Evolutionary conservation across 139 green algal species (phyloP).

Genomic region (Pleodorina starrii): DNA sequence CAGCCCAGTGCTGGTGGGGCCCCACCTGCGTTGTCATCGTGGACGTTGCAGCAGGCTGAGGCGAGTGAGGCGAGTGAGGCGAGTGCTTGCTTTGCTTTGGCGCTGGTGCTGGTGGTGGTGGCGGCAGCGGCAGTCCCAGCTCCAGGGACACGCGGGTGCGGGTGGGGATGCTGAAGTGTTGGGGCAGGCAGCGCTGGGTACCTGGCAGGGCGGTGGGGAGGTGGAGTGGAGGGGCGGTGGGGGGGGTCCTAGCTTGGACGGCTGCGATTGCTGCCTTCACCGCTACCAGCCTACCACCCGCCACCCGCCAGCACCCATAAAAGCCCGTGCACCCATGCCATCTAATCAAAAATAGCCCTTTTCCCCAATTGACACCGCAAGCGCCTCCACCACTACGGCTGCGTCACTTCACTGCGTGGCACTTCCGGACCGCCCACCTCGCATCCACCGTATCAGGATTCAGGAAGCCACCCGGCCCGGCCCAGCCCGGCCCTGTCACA

Average conservation of each 20-base stretch:
- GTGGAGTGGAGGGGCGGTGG: neutral
- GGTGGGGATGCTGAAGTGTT: constrained; percentile 14
- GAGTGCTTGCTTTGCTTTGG: too few species aligned
- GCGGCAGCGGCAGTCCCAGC: constrained; percentile 12
- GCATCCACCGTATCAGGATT: neutral
- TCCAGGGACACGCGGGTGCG: constrained; percentile 10
- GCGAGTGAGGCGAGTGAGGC: neutral
- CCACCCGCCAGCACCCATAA: neutral
- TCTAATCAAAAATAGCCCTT: neutral
- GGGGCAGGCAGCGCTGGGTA: constrained; percentile 22
- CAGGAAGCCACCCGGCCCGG: neutral
- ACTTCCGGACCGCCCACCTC: neutral
- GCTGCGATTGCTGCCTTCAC: neutral
- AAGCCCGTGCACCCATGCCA: neutral
- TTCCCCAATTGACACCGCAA: neutral
- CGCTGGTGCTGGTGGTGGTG: neutral
- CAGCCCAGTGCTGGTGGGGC: too few species aligned
- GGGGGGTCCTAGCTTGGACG: neutral
- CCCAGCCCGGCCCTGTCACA: neutral
- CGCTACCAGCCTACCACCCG: neutral
- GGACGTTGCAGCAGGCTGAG: neutral
- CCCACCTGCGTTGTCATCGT: neutral
- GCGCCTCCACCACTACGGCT: neutral
- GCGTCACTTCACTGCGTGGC: too few species aligned
- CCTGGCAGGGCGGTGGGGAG: neutral